Evolutionary conservation across 2,329 filamentous ascomycete genomes (phyloP).

Genomic region (Cladosporium sp.): DNA sequence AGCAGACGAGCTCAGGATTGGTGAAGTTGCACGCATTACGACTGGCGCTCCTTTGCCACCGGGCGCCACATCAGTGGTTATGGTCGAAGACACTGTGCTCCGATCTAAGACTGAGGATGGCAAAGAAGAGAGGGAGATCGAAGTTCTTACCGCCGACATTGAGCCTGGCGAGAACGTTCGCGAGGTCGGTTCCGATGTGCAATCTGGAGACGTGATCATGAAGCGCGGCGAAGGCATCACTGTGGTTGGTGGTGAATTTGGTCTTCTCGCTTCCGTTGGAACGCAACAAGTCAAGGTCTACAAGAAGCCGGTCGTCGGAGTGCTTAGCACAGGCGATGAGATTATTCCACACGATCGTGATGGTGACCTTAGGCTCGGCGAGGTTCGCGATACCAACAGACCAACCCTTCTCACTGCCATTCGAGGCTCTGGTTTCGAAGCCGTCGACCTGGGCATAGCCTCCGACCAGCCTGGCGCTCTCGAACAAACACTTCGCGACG

Average conservation of each 20-base stretch:
- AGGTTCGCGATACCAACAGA: conserved; percentile 92
- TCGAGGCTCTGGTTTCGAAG: conserved; percentile 71
- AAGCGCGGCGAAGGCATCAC: conserved; percentile 79
- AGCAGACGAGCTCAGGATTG: conserved; percentile 63
- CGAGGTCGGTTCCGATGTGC: conserved; percentile 86
- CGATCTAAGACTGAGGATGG: conserved; percentile 74
- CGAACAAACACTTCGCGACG: conserved; percentile 74
- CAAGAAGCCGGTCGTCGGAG: conserved; percentile 74
- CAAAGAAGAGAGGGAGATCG: conserved; percentile 80
- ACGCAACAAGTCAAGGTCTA: conserved; percentile 70
- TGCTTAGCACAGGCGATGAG: conserved; percentile 93
- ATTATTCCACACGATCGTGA: conserved; percentile 73
- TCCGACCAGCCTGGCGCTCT: conserved; percentile 71
- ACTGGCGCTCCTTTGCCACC: conserved; percentile 89
- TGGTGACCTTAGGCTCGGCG: conserved; percentile 67
- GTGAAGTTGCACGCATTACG: conserved; percentile 85
- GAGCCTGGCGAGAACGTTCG: conserved; percentile 82
- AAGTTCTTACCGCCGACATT: conserved; percentile 78
- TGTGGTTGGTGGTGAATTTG: conserved; percentile 85
- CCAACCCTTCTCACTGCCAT: conserved; percentile 82
- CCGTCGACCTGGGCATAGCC: conserved; percentile 83
- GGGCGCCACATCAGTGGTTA: conserved; percentile 87
- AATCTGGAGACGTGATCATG: conserved; percentile 68
- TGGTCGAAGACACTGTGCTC: conserved; percentile 91
- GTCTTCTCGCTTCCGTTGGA: conserved; percentile 83